phyloP scores from a whole-genome alignment of 192 early-diverging fungal genomes.

The Backusella mclennaniae region DNA sequence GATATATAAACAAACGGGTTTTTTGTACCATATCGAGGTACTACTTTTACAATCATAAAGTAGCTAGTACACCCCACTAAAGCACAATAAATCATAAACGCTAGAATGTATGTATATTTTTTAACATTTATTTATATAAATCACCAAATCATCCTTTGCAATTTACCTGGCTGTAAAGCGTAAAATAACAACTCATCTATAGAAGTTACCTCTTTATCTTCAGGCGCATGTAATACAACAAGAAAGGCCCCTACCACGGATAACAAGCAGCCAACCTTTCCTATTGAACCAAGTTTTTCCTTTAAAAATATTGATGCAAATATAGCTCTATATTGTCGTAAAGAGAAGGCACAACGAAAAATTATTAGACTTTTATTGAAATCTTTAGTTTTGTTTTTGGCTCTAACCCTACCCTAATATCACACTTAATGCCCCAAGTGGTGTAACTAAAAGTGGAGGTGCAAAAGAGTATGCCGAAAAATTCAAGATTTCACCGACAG shows the following conservation, averaged over 20 bases:
- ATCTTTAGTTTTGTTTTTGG: constrained; percentile 51
- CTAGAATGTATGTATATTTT: constrained; percentile 29
- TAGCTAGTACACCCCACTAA: constrained; percentile 61
- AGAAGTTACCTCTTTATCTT: constrained; percentile 74
- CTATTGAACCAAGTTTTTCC: constrained; percentile 77
- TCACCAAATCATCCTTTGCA: neutral
- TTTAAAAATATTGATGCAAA: constrained; percentile 87
- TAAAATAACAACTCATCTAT: constrained; percentile 83
- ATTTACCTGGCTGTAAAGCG: constrained; percentile 70
- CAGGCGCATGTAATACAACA: constrained; percentile 85
- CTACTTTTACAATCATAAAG: constrained; percentile 79
- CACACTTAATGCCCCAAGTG: constrained; percentile 74
- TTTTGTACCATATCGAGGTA: constrained; percentile 72
- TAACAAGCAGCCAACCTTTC: constrained; percentile 87
- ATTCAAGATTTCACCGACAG: constrained; percentile 72
- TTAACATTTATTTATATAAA: neutral
- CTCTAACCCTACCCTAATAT: constrained; percentile 36
- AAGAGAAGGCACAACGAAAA: constrained; percentile 64
- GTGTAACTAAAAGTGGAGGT: constrained; percentile 80
- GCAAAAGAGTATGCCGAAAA: constrained; percentile 18
- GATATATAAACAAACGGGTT: constrained; percentile 88
- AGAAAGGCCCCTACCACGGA: constrained; percentile 88
- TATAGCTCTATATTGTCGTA: constrained; percentile 68
- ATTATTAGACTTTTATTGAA: constrained; percentile 66
- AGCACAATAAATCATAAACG: constrained; percentile 80